A percentile compares a stretch with the other conserved stretches of the same genome.
These are phyloP conservation scores for Pleurotus salmoneostramineus DNA, from an alignment of 768 basidiomycete genomes.

Conservation along the genomic window DNA sequence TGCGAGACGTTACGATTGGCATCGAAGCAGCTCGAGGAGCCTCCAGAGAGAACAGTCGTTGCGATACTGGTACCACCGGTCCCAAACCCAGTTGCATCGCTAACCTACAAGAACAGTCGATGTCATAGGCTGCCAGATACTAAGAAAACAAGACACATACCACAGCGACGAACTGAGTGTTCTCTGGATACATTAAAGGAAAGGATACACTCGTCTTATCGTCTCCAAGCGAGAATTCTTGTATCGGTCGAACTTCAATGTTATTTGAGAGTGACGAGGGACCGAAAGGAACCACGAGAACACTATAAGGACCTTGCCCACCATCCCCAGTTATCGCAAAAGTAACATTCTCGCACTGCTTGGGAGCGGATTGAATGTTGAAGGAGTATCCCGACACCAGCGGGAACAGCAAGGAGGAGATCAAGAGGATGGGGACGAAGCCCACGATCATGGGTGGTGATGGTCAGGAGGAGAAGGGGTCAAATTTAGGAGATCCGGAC, in stretches of 20 bases:
- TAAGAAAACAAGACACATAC: slow-evolving; percentile 37
- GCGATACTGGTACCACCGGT: slow-evolving; percentile 73
- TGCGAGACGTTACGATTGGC: slow-evolving; percentile 41
- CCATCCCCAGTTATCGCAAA: slow-evolving; percentile 51
- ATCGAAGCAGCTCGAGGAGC: slow-evolving; percentile 60
- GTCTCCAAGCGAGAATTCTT: slow-evolving; percentile 49
- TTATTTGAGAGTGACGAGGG: slow-evolving; percentile 56
- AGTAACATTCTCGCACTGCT: slow-evolving; percentile 65
- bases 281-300: slow-evolving; percentile 67
- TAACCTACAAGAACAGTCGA: slow-evolving; percentile 36
- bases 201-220: slow-evolving; percentile 40
- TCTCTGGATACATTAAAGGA: slow-evolving; percentile 57
- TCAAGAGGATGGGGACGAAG: slow-evolving; percentile 18
- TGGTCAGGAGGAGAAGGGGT: background rate
- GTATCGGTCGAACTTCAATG: slow-evolving; percentile 59
- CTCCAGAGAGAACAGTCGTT: slow-evolving; percentile 47
- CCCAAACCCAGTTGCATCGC: slow-evolving; percentile 59
- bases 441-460: slow-evolving; percentile 12
- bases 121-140: background rate
- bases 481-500: background rate
- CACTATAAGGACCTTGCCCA: slow-evolving; percentile 63
- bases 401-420: slow-evolving; percentile 21
- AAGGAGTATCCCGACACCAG: slow-evolving; percentile 38
- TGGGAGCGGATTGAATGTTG: slow-evolving; percentile 42
- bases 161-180: slow-evolving; percentile 74